Evolutionary conservation across 2,329 filamentous ascomycete genomes (phyloP).

Genomic region (Xylariaceae sp.): DNA sequence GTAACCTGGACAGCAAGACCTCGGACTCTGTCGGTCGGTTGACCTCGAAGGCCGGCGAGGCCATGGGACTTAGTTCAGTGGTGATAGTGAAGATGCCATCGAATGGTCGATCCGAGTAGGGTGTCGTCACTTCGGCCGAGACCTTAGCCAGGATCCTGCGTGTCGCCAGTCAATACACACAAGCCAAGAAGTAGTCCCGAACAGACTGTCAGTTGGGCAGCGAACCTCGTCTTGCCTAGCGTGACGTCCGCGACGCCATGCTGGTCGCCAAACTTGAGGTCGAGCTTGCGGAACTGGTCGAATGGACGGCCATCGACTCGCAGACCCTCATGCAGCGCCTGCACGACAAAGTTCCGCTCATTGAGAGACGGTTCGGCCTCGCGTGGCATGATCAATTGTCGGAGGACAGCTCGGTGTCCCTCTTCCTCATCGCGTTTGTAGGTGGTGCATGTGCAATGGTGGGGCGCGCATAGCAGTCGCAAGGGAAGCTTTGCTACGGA

Average conservation of each 20-base stretch:
- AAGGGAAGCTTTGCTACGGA: slow-evolving; percentile 11
- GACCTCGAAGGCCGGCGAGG: slow-evolving; percentile 81
- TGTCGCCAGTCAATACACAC: slow-evolving; percentile 10
- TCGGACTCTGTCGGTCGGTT: slow-evolving; percentile 79
- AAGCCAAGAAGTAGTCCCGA: not conserved
- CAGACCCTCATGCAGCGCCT: slow-evolving; percentile 72
- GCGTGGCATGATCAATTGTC: slow-evolving; percentile 63
- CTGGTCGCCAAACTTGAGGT: slow-evolving; percentile 79
- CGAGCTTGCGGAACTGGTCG: slow-evolving; percentile 71
- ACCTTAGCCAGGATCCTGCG: slow-evolving; percentile 73
- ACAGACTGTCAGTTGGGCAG: slow-evolving; percentile 1
- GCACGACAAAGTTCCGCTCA: slow-evolving; percentile 77
- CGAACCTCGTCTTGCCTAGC: slow-evolving; percentile 81
- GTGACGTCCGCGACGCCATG: slow-evolving; percentile 84
- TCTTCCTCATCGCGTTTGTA: slow-evolving; percentile 12
- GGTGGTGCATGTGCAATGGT: slow-evolving; percentile 9
- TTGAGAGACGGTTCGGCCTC: slow-evolving; percentile 86
- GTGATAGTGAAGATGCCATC: slow-evolving; percentile 92
- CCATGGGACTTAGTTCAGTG: slow-evolving; percentile 87
- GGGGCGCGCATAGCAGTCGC: slow-evolving; percentile 15
- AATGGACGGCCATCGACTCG: slow-evolving; percentile 78
- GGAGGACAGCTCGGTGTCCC: slow-evolving; percentile 5
- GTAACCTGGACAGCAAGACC: slow-evolving; percentile 73
- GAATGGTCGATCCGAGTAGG: slow-evolving; percentile 81
- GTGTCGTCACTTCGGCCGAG: slow-evolving; percentile 80